Evolutionary conservation across 805 yeast genomes (phyloP).

Genomic region (Wickerhamomyces queroliae): DNA sequence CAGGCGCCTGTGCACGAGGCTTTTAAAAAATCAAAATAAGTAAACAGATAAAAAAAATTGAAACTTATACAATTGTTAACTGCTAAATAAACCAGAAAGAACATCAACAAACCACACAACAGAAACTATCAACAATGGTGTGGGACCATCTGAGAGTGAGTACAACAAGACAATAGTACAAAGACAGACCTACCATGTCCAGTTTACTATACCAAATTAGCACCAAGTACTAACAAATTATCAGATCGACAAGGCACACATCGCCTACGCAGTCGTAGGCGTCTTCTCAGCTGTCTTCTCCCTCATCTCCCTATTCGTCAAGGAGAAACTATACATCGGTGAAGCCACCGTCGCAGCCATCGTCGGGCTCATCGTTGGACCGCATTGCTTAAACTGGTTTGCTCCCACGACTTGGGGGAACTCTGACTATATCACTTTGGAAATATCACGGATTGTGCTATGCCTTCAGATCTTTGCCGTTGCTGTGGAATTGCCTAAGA

Average conservation of each 20-base stretch:
- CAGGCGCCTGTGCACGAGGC: too few species aligned
- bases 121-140: not conserved
- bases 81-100: not conserved
- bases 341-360: constrained; percentile 88
- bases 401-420: constrained; percentile 83
- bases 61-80: not conserved
- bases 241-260: constrained; percentile 58
- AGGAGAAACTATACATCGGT: constrained; percentile 80
- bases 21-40: too few species aligned
- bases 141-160: constrained; percentile 7
- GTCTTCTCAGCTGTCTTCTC: constrained; percentile 78
- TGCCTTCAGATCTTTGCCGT: constrained; percentile 91
- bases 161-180: too few species aligned
- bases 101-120: not conserved
- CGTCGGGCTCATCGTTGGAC: constrained; percentile 84
- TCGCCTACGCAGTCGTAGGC: constrained; percentile 85
- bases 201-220: too few species aligned
- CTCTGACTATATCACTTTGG: constrained; percentile 75
- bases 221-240: not conserved
- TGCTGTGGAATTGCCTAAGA: constrained; percentile 88
- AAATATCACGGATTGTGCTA: constrained; percentile 74
- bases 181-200: too few species aligned
- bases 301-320: constrained; percentile 71
- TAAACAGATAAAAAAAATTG: not conserved
- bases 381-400: constrained; percentile 81